Evolutionary conservation across 805 yeast species (phyloP), one percentile per base, ranked within the genome.

Genomic region (Starmerella cellae): DNA sequence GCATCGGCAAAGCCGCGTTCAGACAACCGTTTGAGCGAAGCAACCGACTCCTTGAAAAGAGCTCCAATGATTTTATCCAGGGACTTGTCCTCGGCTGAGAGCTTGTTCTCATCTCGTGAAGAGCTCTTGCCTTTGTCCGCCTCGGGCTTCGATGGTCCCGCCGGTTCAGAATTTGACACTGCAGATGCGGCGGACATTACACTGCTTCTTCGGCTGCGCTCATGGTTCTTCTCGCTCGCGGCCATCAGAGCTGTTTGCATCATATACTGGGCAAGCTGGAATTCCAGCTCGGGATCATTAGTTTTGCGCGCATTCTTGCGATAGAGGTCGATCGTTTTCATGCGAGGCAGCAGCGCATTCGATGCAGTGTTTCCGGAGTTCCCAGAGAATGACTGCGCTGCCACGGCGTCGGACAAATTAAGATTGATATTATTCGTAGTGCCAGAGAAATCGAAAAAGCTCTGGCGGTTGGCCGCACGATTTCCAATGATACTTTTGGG

Each of bases 241-340:
- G 60, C 53, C 21, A 57, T 46, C 24, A 87, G 67, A 1, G 93
- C 94, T 1, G 93, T 81, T 59, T 82, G 88, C 39, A 84, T 64
- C 77, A 82, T 78, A 59, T 81, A 83, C 61, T 84, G 91, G 1
- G 96, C 95, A 58, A 82, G 85, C 55, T 84, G 84, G 60, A 84
- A 83, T 52, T 85, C 71, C n/a, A 83, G 79, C 17, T 73, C 75
- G 0, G 95, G 94, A 55, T 88, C 95, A 55, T 77, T 79, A 18
- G 84, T 74, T 54, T 78, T 82, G 53, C 79, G 79, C 4, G 93
- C 95, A 56, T 83, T 87, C 50, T 79, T 72, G 42, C 91, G 71
- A 64, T 88, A 87, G 67, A 83, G 69, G 51, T 87, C 95, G 44
- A 88, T 73, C 4, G 95, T 85, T 57, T 81, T 76, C 62, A 79